Base-by-base conservation (phyloP, 768 basidiomycete genomes). In the Panellus pusillus region DNA sequence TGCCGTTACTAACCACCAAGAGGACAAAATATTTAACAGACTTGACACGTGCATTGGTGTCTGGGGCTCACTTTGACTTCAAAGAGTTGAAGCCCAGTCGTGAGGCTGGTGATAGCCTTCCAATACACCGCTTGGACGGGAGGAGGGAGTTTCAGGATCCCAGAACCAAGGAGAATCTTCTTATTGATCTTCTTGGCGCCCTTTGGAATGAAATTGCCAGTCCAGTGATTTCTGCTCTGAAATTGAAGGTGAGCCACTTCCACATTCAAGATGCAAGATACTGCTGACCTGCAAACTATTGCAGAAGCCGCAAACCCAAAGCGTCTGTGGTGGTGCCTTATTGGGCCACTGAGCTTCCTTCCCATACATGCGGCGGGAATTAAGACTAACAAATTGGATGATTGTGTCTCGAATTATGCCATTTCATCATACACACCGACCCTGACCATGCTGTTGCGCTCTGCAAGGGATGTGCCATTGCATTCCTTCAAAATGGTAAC, bases 371-470 rank as follows among this genome's bases (percentile, higher is more conserved):
- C 48, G 2, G 48, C 48, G 18, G 40, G 48, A 27, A 44, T 44
- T 4, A 44, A 41, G 2, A 3, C 41, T 29, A 12, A 42, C 12
- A 3, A 42, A 18, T 37, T 17, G 9, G 5, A n/a, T 1, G 48
- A 42, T 42, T 50, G 48, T 32, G 29, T 42, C 17, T 50, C 48
- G 12, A 24, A 50, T 18, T 50, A 50, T 50, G 28, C 42, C 40
- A 42, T 50, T 32, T 42, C 48, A 15, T 50, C 48, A 15, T 50
- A 50, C 40, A 50, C 48, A 41, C 47, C 47, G 18, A 49, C 47
- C 37, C 47, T 49, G 24, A 49, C 47, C 27, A 32, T 27, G 24
- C 29, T 50, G 18, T 42, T 50, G 29, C 18, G 42, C 19, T 28
- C 40, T 42, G 38, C 48, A 8, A 11, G 3, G 12, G 17, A 35